phyloP scores from a whole-genome alignment of 768 basidiomycete species.

The Pholiota molesta region DNA sequence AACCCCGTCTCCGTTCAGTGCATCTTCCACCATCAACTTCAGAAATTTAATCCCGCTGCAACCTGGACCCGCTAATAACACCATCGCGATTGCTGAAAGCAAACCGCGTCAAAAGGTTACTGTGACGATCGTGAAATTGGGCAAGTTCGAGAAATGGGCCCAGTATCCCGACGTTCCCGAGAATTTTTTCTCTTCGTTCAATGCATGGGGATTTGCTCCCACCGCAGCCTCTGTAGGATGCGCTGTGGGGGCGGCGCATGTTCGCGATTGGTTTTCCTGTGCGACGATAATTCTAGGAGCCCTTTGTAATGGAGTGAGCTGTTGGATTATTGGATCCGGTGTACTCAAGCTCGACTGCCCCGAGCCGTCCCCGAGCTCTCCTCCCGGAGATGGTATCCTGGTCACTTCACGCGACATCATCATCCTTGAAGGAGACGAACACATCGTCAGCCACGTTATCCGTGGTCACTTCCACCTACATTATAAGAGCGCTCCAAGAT shows the following conservation, averaged over 20 bases:
- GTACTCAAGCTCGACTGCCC: slow-evolving; percentile 13
- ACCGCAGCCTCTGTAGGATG: slow-evolving; percentile 13
- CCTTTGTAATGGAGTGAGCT: slow-evolving; percentile 19
- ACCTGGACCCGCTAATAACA: not conserved
- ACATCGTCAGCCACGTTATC: slow-evolving; percentile 15
- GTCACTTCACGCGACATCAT: slow-evolving; percentile 12
- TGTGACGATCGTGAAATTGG: slow-evolving; percentile 15
- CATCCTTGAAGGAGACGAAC: slow-evolving; percentile 19
- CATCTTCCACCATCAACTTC: not conserved
- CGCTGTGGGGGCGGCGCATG: slow-evolving; percentile 12
- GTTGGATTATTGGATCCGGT: slow-evolving; percentile 18
- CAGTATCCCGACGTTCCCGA: slow-evolving; percentile 11
- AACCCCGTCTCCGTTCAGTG: not conserved
- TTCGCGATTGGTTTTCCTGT: slow-evolving; percentile 20
- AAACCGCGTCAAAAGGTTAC: not conserved
- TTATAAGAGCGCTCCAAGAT: slow-evolving; percentile 15
- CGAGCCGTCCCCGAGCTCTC: slow-evolving; percentile 16
- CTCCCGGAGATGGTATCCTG: slow-evolving; percentile 19
- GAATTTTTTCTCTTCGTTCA: slow-evolving; percentile 8
- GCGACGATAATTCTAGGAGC: slow-evolving; percentile 18
- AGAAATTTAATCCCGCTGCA: not conserved
- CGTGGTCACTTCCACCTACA: slow-evolving; percentile 14
- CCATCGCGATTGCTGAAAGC: not conserved
- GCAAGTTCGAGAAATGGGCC: slow-evolving; percentile 7
- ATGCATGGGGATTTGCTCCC: slow-evolving; percentile 9